These are phyloP conservation scores for Collybia nuda DNA, from an alignment of 768 basidiomycete species.

Conservation along the genomic window DNA sequence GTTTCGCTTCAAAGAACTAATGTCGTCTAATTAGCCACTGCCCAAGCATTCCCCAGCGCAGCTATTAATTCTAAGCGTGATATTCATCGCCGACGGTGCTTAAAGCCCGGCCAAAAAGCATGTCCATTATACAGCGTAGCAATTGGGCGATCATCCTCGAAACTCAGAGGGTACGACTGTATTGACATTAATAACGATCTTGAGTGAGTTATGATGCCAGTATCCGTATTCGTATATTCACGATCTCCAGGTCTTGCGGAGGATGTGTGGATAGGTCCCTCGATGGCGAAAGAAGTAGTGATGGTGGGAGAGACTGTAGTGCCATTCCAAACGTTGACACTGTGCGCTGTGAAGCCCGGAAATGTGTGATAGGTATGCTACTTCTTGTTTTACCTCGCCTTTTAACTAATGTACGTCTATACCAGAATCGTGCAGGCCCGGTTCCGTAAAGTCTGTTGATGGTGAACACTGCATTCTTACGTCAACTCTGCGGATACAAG, in stretches of 20 bases:
- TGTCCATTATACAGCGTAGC: constrained; percentile 21
- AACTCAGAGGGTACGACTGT: constrained; percentile 19
- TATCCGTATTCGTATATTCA: neutral
- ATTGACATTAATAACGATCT: constrained; percentile 22
- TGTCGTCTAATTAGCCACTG: constrained; percentile 2
- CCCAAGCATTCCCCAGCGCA: constrained; percentile 7
- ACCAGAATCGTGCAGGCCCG: constrained; percentile 19
- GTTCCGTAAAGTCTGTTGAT: constrained; percentile 13
- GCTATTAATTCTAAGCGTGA: constrained; percentile 1
- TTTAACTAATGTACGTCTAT: neutral
- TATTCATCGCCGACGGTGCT: constrained; percentile 14
- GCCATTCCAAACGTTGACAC: constrained; percentile 38
- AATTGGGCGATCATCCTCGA: constrained; percentile 2
- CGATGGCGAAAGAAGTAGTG: constrained; percentile 16
- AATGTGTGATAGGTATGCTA: constrained; percentile 37
- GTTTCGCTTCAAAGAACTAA: constrained; percentile 1
- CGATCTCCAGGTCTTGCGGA: constrained; percentile 24
- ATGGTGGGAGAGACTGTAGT: constrained; percentile 43
- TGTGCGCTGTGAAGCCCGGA: constrained; percentile 32
- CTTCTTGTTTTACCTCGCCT: neutral
- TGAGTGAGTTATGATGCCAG: constrained; percentile 15
- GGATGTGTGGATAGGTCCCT: constrained; percentile 18
- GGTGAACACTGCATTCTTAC: constrained; percentile 13
- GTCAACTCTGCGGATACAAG: no score
- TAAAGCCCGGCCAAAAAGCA: constrained; percentile 17